These are phyloP conservation scores for Amanita rubescens DNA, from an alignment of 768 basidiomycete species.

Conservation along the genomic window DNA sequence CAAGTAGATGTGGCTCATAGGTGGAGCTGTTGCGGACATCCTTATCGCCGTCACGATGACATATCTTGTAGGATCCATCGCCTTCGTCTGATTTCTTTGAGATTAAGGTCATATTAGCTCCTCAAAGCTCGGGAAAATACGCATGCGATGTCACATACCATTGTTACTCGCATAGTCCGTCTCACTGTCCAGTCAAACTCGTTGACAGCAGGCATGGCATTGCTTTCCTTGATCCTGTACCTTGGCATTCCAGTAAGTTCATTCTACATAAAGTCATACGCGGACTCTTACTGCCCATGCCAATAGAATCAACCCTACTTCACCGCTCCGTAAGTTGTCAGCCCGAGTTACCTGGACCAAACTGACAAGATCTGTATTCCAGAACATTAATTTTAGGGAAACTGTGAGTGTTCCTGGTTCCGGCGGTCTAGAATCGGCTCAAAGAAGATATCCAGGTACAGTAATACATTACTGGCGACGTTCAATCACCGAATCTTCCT, in stretches of 20 bases:
- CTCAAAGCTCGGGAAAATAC: slow-evolving; percentile 2
- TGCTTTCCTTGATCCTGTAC: not conserved
- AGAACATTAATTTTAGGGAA: slow-evolving; percentile 11
- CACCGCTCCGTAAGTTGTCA: slow-evolving; percentile 4
- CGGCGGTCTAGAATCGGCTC: not conserved
- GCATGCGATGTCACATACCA: slow-evolving; percentile 6
- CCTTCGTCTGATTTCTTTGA: not conserved
- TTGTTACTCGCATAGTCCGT: slow-evolving; percentile 8
- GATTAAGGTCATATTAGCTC: not conserved
- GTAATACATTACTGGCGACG: slow-evolving; percentile 11
- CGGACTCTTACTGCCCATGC: not conserved
- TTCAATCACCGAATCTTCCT: slow-evolving; percentile 13
- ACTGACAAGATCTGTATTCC: not conserved
- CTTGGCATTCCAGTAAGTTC: not conserved
- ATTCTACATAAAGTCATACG: not conserved
- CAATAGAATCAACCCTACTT: not conserved
- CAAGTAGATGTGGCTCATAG: slow-evolving; percentile 7
- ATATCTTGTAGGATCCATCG: not conserved
- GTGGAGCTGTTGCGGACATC: slow-evolving; percentile 8
- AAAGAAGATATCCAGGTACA: not conserved
- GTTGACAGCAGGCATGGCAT: slow-evolving; percentile 4
- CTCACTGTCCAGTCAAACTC: slow-evolving; percentile 11
- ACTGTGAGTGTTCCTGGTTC: not conserved
- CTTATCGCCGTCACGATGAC: slow-evolving; percentile 10
- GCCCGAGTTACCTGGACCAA: not conserved